Base-by-base conservation (phyloP, 306 rosid genomes). In the Vicia sativa region DNA sequence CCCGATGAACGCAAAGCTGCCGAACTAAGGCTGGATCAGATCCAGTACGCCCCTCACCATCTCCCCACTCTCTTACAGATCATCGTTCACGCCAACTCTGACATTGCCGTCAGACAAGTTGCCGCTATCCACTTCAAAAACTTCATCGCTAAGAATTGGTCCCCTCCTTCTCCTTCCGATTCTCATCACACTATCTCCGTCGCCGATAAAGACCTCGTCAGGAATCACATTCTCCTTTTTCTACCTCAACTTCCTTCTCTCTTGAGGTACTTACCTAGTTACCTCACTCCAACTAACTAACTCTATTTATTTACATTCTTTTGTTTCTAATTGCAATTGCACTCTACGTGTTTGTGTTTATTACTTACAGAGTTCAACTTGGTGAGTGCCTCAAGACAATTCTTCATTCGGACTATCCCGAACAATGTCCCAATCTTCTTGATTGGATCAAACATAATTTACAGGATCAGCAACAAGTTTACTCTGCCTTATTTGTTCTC, bases 381-480 rank as follows among this genome's bases (percentile, higher is more conserved):
- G 98, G 96, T 14, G 98, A 90, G 79, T 90, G 96, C 86, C 82
- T 92, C 29, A 90, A 90, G 86, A 90, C 98, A 7, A 86, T 90
- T 61, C 69, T 92, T 29, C 89, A 83, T 77, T 81, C 84, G 11
- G 98, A 92, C 73, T 92, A 90, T 61, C 98, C 98, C 0, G 88
- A 90, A 72, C 96, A 90, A 41, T 92, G 92, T 85, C 98, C 93
- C 7, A 77, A 28, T 57, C 98, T 92, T 65, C 77, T 92, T 65
- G 85, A 87, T 2, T 92, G 98, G 98, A 86, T 92, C 81, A 92
- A 84, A 49, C 87, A 70, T 67, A 87, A 84, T 73, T 83, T 92
- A 69, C 89, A 86, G 66, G 98, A 81, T 49, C 92, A 82, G 15
- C 92, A 90, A 58, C 92, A 90, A 58, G 82, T 92, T 60, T 87